phyloP scores from a whole-genome alignment of 129 eudicot species.

The Arctium minus region DNA sequence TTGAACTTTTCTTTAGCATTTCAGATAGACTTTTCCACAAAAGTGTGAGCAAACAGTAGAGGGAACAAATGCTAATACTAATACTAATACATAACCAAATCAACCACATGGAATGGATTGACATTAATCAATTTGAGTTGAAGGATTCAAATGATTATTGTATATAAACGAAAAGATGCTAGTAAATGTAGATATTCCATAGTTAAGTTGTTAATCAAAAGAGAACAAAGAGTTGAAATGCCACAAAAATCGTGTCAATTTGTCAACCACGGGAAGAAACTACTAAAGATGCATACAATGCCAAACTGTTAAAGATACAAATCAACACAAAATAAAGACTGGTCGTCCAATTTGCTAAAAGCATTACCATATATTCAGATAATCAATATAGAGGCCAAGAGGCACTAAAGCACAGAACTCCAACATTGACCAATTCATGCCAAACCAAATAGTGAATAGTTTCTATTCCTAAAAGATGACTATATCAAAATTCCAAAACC shows the following conservation, averaged over 20 bases:
- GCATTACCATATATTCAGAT: background rate
- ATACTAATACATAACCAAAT: no score
- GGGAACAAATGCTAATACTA: no score
- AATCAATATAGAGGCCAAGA: background rate
- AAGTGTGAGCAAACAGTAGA: no score
- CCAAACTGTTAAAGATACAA: background rate
- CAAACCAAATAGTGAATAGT: background rate
- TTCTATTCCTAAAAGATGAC: background rate
- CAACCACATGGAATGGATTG: no score
- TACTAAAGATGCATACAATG: background rate
- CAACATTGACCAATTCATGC: constrained; percentile 15
- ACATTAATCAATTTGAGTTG: no score
- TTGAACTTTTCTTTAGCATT: no score
- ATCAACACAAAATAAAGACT: background rate
- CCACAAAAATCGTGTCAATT: background rate
- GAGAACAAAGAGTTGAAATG: background rate
- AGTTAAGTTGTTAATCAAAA: background rate
- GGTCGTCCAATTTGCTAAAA: background rate
- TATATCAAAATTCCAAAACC: background rate
- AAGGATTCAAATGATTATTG: no score
- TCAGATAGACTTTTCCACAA: no score
- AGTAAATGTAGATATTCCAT: background rate
- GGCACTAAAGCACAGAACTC: background rate
- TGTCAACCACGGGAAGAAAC: background rate
- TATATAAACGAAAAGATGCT: no score